Conservation (phyloP, 2,329 filamentous ascomycete genomes). For the Botrytis tulipae region DNA sequence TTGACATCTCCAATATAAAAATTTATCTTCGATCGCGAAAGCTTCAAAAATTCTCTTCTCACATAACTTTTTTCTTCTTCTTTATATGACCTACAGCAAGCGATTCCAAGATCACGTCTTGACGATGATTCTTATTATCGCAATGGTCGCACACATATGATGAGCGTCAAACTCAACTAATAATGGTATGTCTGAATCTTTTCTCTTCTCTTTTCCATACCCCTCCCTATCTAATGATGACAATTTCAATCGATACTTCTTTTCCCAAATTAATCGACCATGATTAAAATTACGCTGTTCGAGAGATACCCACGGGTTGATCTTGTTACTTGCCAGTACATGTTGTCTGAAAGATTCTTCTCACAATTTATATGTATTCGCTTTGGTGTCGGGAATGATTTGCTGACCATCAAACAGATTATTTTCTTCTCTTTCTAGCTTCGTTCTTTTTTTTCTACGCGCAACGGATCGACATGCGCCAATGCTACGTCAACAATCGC, state of each 20-base stretch:
- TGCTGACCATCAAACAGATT: conserved; percentile 29
- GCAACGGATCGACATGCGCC: background rate
- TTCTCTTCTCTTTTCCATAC: conserved; percentile 12
- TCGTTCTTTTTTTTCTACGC: background rate
- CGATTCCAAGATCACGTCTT: background rate
- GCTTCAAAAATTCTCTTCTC: background rate
- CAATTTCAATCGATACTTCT: conserved; percentile 64
- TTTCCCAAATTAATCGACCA: conserved; percentile 86
- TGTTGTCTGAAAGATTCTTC: conserved; percentile 62
- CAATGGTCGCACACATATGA: background rate
- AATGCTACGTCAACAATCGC: conserved; percentile 2
- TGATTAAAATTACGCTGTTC: conserved; percentile 72
- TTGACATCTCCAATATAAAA: conserved; percentile 17
- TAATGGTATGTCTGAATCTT: conserved; percentile 24
- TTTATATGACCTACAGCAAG: background rate
- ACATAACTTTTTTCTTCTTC: background rate
- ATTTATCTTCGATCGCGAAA: background rate
- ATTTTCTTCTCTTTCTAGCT: conserved; percentile 12
- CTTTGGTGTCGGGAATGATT: conserved; percentile 19
- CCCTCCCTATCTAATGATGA: conserved; percentile 59
- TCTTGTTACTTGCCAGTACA: conserved; percentile 93
- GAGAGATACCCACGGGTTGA: conserved; percentile 56
- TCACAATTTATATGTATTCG: background rate
- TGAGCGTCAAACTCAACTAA: background rate
- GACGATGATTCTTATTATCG: background rate